Evolutionary conservation across 805 yeast genomes (phyloP).

Genomic region (Yarrowia keelungensis): DNA sequence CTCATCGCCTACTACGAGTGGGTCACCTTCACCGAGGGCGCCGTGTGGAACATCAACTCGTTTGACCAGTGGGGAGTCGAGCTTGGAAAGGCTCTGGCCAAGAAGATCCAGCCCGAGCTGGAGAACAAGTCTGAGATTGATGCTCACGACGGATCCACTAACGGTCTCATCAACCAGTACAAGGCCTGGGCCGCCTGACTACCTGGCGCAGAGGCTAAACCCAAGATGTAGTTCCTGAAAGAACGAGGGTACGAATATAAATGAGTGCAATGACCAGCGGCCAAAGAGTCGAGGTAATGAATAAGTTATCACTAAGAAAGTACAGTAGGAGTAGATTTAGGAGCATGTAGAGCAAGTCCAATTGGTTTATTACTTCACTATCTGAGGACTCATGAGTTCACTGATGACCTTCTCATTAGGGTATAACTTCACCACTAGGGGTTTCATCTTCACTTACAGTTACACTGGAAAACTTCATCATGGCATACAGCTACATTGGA

Average conservation of each 20-base stretch:
- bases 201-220: not conserved
- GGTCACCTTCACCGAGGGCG: constrained; percentile 97
- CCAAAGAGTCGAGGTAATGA: no score
- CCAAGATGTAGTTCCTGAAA: constrained; percentile 13
- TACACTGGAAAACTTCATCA: no score
- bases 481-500: no score
- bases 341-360: no score
- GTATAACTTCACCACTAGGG: no score
- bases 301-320: no score
- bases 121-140: constrained; percentile 63
- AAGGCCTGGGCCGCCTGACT: constrained; percentile 68
- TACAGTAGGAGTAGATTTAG: no score
- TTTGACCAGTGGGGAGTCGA: constrained; percentile 99
- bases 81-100: constrained; percentile 96
- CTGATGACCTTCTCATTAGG: no score
- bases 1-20: constrained; percentile 98
- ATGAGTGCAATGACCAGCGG: not conserved
- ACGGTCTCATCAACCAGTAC: constrained; percentile 92
- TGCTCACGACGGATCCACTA: constrained; percentile 89
- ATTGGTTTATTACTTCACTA: no score
- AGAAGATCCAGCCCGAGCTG: constrained; percentile 90
- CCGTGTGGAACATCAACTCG: constrained; percentile 98
- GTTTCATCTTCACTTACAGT: not conserved
- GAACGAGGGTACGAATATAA: constrained; percentile 11
- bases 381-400: no score